Base-by-base conservation (phyloP, 495 filamentous ascomycete species). In the Hyaloscypha bicolor region DNA sequence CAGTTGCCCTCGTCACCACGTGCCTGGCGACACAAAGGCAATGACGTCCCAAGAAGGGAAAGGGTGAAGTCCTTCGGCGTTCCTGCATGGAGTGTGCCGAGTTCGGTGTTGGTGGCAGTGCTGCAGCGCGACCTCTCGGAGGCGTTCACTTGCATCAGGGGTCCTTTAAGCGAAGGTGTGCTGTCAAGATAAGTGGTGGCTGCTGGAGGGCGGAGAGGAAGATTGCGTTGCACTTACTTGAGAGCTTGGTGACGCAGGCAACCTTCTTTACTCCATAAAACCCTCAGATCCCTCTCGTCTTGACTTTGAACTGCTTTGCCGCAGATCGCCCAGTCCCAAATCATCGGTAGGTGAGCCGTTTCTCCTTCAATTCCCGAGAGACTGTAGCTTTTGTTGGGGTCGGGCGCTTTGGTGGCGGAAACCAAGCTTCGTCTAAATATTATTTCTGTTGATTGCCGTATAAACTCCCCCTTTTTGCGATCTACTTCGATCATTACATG, bases 381-480 rank as follows among this genome's bases (percentile, higher is more conserved):
- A 12, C 30, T 1, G 14, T 21, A 37, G 29, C 56, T 37, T 59
- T 32, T 59, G 30, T 32, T 29, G 53, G 22, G 30, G 53, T 29
- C 22, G 30, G 53, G 1, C 22, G 4, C 21, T 56, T 56, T 56
- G 12, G 56, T 59, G 56, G 29, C 56, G 56, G 53, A 5, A 56
- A 25, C 6, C 21, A 37, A 59, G 56, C 56, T 59, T 59, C 32
- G 56, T 59, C 56, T 59, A 37, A 59, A 19, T 25, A 11, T 33
- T 59, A 56, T 56, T 59, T 59, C 16, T 33, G 31, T 59, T 37
- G 56, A 59, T 59, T 32, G 30, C 56, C 11, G 16, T 39, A 48
- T 16, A 2, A 48, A 3, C 42, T 48, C 16, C 42, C 42, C 42
- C 42, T 48, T 37, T n/a, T 48, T 48, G 42, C 42, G 16, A 4